Evolutionary conservation across 148 eudicot genomes (phyloP), one percentile per base, ranked within the genome.

Genomic region (Fallopia convolvulus): DNA sequence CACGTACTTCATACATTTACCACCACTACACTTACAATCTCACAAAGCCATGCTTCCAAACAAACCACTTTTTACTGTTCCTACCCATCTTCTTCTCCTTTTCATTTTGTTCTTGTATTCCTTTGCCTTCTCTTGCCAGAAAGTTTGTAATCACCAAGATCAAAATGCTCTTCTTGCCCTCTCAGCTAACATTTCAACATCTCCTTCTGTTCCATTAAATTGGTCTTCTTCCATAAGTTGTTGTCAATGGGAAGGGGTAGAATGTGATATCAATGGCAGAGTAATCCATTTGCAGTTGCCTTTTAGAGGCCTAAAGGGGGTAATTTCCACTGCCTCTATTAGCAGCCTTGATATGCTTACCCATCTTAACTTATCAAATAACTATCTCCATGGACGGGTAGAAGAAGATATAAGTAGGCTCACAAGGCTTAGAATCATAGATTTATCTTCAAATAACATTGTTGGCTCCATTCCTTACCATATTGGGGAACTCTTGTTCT

Each of bases 171-270:
- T 65, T 65, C 41, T 65, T 5, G 71, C 71, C 41, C 26, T 65
- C 42, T 65, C 40, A n/a, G 7, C 18, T 32, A 65, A 65, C 41
- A 65, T 65, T 65, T 65, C 42, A 0, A 65, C 87, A 14, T 74
- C 75, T 13, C 18, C 82, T 13, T 17, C 72, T 6, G 7, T 79
- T 8, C 84, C 86, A 2, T 77, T 89, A 48, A 86, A 88, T 42
- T 93, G 98, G 98, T 75, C 82, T 26, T 40, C 83, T 80, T 71
- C 44, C 0, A 18, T 72, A 6, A 90, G 90, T 75, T 94, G 98
- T 84, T 91, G 97, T 80, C 58, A 40, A 23, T 94, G 98, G 98
- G 88, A 90, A 53, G 98, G 98, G 0, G 74, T 94, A 26, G 70
- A 39, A 36, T 94, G 97, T 55, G 91, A 86, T 80, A 70, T 3